phyloP scores from a whole-genome alignment of 2,329 filamentous ascomycete species.

The Trichoderma asperellum region DNA sequence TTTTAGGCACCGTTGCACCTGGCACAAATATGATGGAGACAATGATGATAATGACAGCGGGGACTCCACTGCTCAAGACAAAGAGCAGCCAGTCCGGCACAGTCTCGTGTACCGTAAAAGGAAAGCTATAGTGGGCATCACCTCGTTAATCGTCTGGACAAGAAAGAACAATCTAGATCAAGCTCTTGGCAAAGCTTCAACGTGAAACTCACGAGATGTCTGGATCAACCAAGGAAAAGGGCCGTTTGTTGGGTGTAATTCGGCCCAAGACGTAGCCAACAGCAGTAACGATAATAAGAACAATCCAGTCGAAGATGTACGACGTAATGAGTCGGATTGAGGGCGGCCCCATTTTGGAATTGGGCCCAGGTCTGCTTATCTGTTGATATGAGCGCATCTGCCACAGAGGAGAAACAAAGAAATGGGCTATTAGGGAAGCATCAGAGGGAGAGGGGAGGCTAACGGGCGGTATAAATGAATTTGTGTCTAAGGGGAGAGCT shows the following conservation, averaged over 20 bases:
- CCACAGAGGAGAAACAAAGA: slow-evolving; percentile 3
- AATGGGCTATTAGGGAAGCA: background rate
- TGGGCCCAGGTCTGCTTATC: slow-evolving; percentile 35
- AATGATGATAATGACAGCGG: slow-evolving; percentile 68
- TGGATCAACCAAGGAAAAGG: slow-evolving; percentile 72
- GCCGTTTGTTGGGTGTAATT: slow-evolving; percentile 66
- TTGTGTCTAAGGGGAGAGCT: slow-evolving; percentile 3
- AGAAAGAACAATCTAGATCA: background rate
- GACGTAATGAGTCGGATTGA: slow-evolving; percentile 55
- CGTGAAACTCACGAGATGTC: slow-evolving; percentile 65
- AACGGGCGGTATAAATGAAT: slow-evolving; percentile 4
- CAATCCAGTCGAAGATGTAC: slow-evolving; percentile 75
- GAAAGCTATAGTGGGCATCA: slow-evolving; percentile 57
- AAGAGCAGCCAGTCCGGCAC: slow-evolving; percentile 69
- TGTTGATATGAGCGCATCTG: slow-evolving; percentile 38
- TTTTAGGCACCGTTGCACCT: slow-evolving; percentile 66
- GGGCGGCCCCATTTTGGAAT: slow-evolving; percentile 35
- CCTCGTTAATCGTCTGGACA: slow-evolving; percentile 24
- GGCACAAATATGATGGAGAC: slow-evolving; percentile 73
- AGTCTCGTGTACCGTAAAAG: slow-evolving; percentile 70
- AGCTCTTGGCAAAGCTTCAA: background rate
- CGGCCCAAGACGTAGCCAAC: slow-evolving; percentile 63
- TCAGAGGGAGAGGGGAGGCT: slow-evolving; percentile 4
- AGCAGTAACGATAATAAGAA: slow-evolving; percentile 62
- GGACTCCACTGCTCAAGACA: slow-evolving; percentile 65